phyloP scores from a whole-genome alignment of 192 early-diverging fungal genomes.

The Podila verticillata region DNA sequence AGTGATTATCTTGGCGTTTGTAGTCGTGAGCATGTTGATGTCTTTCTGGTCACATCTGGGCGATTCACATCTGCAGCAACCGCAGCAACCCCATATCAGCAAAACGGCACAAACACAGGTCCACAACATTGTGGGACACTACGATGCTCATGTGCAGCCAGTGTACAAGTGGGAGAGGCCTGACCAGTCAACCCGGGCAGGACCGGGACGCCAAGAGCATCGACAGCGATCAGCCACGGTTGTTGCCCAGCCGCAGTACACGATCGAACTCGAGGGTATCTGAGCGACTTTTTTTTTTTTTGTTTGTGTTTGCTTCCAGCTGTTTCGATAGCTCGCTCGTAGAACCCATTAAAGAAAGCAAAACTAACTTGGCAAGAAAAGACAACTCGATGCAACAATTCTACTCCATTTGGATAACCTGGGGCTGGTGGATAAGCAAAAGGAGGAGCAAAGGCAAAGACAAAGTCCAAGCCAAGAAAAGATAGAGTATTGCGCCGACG shows the following conservation, averaged over 20 bases:
- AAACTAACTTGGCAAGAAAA: too few species aligned
- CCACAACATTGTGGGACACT: neutral
- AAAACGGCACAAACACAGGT: neutral
- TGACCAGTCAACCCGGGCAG: neutral
- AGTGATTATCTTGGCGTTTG: conserved; percentile 17
- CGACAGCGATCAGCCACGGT: conserved; percentile 4
- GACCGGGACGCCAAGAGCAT: neutral
- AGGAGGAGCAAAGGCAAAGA: too few species aligned
- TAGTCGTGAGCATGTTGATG: neutral
- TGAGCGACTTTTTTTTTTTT: neutral
- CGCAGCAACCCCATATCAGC: conserved; percentile 2
- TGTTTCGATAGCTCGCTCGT: too few species aligned
- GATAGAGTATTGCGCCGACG: too few species aligned
- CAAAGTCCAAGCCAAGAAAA: too few species aligned
- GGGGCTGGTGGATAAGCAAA: too few species aligned
- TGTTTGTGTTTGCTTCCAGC: neutral
- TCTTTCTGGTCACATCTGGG: conserved; percentile 2
- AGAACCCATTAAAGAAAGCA: too few species aligned
- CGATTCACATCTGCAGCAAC: neutral
- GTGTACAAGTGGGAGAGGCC: conserved; percentile 30
- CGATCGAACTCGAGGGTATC: conserved; percentile 36
- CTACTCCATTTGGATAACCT: too few species aligned
- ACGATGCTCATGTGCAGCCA: conserved; percentile 43
- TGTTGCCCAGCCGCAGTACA: conserved; percentile 25
- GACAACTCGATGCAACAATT: too few species aligned